Evolutionary conservation across 2,329 filamentous ascomycete genomes (phyloP), one percentile per base, ranked within the genome.

Genomic region (Byssochlamys sp.): DNA sequence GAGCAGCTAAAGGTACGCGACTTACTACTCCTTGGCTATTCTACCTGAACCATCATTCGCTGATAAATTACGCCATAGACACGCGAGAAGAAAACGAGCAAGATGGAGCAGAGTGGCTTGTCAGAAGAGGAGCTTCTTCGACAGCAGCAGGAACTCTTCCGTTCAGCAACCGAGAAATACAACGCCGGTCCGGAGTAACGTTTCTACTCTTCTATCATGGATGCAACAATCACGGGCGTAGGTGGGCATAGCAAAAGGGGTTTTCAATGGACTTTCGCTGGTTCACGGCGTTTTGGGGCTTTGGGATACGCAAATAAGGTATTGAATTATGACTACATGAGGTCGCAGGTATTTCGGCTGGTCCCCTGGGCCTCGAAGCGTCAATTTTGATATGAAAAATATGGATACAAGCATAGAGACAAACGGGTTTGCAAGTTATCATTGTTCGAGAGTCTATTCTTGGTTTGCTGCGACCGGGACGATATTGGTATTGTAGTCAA

Each of bases 31-130:
- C 61, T 56, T 24, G 52, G 59, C 52, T 49, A 29, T 26, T 54
- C 12, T 53, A 48, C 48, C 39, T 54, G 53, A 56, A 28, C 9
- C 9, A 31, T 54, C 12, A 49, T 45, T 55, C 57, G 39, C 56
- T 64, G 55, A 67, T 59, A 61, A 31, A 58, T 62, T 53, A 59
- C 57, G 55, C 39, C 19, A 60, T 68, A 96, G 90, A 90, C 88
- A 29, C 88, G 92, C 53, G 94, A 99, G 77, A 95, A 95, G 81
- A 96, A 96, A 75, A 88, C 91, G 63, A 95, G 91, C 74, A 97
- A 97, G 77, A 91, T 97, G 69, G 92, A 96, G 67, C 88, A 94
- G 71, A 96, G 91, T 70, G 92, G 92, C 56, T 82, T 97, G 77
- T 89, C 89, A 0, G 86, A 95, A 70, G 94, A 96, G 66, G 89